phyloP scores from a whole-genome alignment of 164 flowering plant genomes.

The Umbellularia californica region DNA sequence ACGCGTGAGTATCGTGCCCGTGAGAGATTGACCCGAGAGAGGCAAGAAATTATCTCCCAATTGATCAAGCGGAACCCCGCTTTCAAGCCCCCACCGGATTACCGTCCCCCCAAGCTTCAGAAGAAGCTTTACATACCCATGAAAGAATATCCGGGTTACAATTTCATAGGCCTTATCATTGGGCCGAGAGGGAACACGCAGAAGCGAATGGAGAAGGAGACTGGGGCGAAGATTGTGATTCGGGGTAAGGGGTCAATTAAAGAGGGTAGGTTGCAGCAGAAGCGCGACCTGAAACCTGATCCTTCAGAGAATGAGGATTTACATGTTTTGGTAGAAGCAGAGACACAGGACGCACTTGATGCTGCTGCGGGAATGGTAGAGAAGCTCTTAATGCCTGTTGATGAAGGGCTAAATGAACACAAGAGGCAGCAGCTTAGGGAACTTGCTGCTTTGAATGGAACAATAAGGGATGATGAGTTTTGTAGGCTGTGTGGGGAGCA shows the following conservation, averaged over 20 bases:
- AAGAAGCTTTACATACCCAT: slow-evolving; percentile 48
- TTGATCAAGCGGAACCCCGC: slow-evolving; percentile 33
- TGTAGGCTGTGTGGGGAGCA: slow-evolving; percentile 17
- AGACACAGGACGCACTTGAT: slow-evolving; percentile 34
- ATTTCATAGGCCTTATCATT: slow-evolving; percentile 43
- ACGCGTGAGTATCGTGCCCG: slow-evolving; percentile 19
- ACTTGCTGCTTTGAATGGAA: slow-evolving; percentile 27
- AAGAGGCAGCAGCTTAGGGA: slow-evolving; percentile 32
- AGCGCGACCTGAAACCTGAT: slow-evolving; percentile 8
- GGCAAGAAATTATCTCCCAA: slow-evolving; percentile 27
- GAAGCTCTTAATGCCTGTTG: slow-evolving; percentile 36
- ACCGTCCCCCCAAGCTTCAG: slow-evolving; percentile 20
- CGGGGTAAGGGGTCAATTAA: slow-evolving; percentile 36
- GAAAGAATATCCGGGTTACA: slow-evolving; percentile 43
- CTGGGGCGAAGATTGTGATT: slow-evolving; percentile 39
- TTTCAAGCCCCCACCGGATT: slow-evolving; percentile 26
- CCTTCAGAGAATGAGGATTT: slow-evolving; percentile 33
- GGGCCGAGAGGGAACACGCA: slow-evolving; percentile 43
- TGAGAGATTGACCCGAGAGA: slow-evolving; percentile 22
- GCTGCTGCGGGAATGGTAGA: slow-evolving; percentile 41
- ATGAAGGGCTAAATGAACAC: slow-evolving; percentile 23
- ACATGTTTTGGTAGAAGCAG: slow-evolving; percentile 46
- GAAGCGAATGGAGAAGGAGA: slow-evolving; percentile 45
- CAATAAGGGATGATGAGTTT: slow-evolving; percentile 78
- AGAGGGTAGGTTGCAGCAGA: slow-evolving; percentile 1